Conservation (phyloP, 257 asterid species). For the Solanum ossicruentum region DNA sequence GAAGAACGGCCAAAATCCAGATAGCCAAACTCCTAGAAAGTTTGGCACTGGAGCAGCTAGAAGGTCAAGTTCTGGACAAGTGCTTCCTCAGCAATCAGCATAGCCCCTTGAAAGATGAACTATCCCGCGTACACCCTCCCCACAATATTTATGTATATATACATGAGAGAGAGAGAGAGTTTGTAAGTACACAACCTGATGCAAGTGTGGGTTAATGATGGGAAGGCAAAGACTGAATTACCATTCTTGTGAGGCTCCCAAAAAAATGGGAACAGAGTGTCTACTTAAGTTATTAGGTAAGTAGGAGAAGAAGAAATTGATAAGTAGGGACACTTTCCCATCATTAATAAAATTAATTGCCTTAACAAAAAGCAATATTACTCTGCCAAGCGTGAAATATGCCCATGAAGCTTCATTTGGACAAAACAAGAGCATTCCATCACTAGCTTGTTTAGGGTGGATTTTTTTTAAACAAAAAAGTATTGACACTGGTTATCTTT, state of each 20-base stretch:
- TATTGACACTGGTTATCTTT: background rate
- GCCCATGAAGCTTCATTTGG: background rate
- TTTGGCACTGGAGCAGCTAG: background rate
- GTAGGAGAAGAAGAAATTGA: background rate
- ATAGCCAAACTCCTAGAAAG: background rate
- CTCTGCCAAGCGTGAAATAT: background rate
- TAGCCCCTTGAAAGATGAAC: background rate
- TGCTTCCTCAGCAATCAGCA: background rate
- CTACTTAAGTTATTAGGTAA: background rate
- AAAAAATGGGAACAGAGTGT: background rate
- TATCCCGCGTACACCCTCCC: background rate
- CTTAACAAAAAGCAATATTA: background rate
- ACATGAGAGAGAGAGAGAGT: background rate
- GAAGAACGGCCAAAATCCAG: background rate
- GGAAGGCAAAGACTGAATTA: background rate
- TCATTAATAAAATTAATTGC: background rate
- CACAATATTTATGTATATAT: too few species aligned
- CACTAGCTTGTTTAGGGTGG: background rate
- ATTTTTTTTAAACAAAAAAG: background rate
- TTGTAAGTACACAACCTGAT: background rate
- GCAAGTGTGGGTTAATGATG: background rate
- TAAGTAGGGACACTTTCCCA: background rate
- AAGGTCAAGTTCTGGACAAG: background rate
- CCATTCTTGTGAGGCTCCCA: background rate
- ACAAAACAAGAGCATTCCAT: background rate